Evolutionary conservation across 2,329 filamentous ascomycete species (phyloP), one percentile per base, ranked within the genome.

Genomic region (Cladophialophora immunda): DNA sequence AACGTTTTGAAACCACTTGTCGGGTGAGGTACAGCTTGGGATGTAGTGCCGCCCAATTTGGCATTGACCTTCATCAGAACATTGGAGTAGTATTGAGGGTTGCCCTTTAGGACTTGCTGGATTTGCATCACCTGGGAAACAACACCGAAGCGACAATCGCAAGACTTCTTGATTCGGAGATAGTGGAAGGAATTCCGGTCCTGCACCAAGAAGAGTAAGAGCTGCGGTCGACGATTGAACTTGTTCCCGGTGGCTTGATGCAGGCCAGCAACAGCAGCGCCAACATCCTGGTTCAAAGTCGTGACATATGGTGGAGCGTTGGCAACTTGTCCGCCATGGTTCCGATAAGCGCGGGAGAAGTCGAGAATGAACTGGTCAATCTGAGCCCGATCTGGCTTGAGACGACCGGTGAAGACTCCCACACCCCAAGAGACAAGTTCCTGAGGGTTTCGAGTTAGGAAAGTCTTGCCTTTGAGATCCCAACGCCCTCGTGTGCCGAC

Each of bases 31-130:
- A 83, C 73, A 2, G 82, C 83, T 58, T 82, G 78, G 67, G 81
- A 89, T 0, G 93, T 97, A 0, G 87, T 86, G 5, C 95, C 95
- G 15, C 95, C 95, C 2, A 99, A 86, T 82, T 99, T 99, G 3
- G 92, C 91, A 73, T 99, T 98, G 71, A 99, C 89, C 82, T 99
- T 99, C 92, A 99, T 95, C 70, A 89, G 87, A 0, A 99, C 93
- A 69, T 99, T 99, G 0, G 92, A 95, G 74, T 92, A 90, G 79
- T 98, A 98, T 74, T 99, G 95, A 0, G 85, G 85, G 25, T 91
- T 87, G 17, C 86, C 87, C 76, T 90, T 90, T 41, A 81, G 73
- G 0, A 94, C 91, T 66, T 96, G 90, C 0, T 81, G 80, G 2
- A 84, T 82, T 71, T 93, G 89, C n/a, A 98, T 76, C 69, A 94